A percentile compares a stretch with the other conserved stretches of the same genome.
Conservation (phyloP, 2,329 filamentous ascomycete species). For the Hypoxylon sp. region DNA sequence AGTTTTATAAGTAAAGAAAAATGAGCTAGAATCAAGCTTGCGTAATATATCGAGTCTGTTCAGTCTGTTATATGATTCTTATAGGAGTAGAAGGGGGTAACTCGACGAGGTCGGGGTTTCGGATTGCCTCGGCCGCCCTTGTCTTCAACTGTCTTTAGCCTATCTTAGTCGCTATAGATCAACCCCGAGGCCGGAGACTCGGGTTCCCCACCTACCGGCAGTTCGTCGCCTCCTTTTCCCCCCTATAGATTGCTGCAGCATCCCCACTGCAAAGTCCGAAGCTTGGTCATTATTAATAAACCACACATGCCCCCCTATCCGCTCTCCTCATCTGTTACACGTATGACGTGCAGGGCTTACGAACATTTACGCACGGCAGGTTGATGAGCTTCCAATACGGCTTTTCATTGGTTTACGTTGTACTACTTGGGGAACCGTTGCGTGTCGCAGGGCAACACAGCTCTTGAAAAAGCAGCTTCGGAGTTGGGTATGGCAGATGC, state of each 20-base stretch:
- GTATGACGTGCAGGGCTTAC: constrained; percentile 22
- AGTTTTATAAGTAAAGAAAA: background rate
- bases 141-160: constrained; percentile 43
- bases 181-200: constrained; percentile 40
- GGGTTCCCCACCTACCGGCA: constrained; percentile 41
- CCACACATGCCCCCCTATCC: constrained; percentile 8
- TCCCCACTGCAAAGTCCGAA: constrained; percentile 15
- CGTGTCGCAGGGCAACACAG: background rate
- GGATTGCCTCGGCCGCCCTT: constrained; percentile 37
- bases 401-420: constrained; percentile 15
- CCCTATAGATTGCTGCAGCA: constrained; percentile 7
- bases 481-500: background rate
- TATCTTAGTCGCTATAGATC: constrained; percentile 29
- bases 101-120: constrained; percentile 33
- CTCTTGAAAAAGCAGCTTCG: background rate
- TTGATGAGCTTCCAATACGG: background rate
- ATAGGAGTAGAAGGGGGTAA: constrained; percentile 13
- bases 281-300: constrained; percentile 30
- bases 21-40: constrained; percentile 7
- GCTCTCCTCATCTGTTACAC: constrained; percentile 19
- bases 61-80: constrained; percentile 24
- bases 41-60: constrained; percentile 16
- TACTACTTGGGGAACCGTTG: background rate
- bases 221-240: constrained; percentile 30
- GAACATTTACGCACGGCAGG: background rate